phyloP scores from a whole-genome alignment of 1,284 basidiomycete genomes.

The Apiotrichum sp. region DNA sequence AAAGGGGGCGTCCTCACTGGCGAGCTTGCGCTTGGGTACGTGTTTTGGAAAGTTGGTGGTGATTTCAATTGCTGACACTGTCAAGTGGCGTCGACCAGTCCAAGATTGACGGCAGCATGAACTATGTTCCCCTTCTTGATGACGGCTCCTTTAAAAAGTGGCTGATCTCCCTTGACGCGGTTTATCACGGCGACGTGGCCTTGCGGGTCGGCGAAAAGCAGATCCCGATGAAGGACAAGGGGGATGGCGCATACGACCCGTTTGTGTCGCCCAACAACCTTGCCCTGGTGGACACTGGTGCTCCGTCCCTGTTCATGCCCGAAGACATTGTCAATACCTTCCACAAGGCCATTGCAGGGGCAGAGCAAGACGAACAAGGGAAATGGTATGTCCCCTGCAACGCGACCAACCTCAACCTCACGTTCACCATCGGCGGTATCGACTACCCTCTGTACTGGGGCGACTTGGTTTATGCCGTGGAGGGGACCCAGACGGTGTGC shows the following conservation, averaged over 20 bases:
- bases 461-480: too few species aligned
- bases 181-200: not conserved
- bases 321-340: not conserved
- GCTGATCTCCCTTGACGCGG: not conserved
- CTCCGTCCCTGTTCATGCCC: not conserved
- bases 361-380: too few species aligned
- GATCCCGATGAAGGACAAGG: too few species aligned
- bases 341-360: not conserved
- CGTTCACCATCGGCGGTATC: slow-evolving; percentile 57
- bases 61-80: not conserved
- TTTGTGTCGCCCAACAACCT: not conserved
- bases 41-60: not conserved
- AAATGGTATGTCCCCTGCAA: not conserved
- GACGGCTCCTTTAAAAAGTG: not conserved
- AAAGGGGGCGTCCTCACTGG: not conserved
- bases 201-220: not conserved
- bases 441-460: not conserved
- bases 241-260: too few species aligned
- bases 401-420: slow-evolving; percentile 39
- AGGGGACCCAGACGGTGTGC: too few species aligned
- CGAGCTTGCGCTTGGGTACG: not conserved
- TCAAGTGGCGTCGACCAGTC: not conserved
- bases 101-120: not conserved
- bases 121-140: too few species aligned
- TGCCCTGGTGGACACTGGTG: not conserved